These are phyloP conservation scores for Penicillium steckii DNA, from an alignment of 495 filamentous ascomycete species.

Conservation along the genomic window DNA sequence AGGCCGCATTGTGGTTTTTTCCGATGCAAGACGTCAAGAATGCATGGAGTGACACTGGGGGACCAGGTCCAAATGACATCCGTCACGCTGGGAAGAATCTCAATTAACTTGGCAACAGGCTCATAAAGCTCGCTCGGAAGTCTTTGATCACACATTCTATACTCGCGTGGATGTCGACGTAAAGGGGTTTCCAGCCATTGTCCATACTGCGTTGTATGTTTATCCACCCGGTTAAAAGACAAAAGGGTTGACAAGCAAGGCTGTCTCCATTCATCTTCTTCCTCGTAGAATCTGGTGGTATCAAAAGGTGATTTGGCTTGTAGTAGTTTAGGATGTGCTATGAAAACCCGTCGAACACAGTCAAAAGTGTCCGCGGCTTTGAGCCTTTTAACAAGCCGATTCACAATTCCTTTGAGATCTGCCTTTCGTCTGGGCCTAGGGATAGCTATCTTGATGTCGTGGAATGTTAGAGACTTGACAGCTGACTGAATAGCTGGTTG, in stretches of 20 bases:
- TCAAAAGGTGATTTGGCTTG: neutral
- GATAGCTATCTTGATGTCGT: neutral
- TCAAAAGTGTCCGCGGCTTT: neutral
- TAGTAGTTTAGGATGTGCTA: neutral
- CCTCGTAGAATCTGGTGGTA: too few relatives aligned
- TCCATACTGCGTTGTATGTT: neutral
- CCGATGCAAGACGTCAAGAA: neutral
- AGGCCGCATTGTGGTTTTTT: neutral
- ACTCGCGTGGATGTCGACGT: too few relatives aligned
- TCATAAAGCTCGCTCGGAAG: too few relatives aligned
- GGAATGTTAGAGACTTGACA: neutral
- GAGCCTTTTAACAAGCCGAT: neutral
- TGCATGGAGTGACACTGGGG: neutral
- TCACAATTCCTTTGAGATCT: neutral
- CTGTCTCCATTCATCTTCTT: neutral
- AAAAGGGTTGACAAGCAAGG: neutral
- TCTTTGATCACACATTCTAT: too few relatives aligned
- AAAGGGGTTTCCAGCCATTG: slow-evolving; percentile 1
- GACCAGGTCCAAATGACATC: neutral
- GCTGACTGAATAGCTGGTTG: neutral
- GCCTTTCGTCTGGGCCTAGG: neutral
- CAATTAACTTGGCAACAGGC: neutral
- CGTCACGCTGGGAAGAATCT: neutral
- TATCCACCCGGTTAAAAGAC: neutral
- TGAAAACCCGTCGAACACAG: neutral